These are phyloP conservation scores for Arabis hirsuta DNA, from an alignment of 345 rosid species.

Conservation along the genomic window DNA sequence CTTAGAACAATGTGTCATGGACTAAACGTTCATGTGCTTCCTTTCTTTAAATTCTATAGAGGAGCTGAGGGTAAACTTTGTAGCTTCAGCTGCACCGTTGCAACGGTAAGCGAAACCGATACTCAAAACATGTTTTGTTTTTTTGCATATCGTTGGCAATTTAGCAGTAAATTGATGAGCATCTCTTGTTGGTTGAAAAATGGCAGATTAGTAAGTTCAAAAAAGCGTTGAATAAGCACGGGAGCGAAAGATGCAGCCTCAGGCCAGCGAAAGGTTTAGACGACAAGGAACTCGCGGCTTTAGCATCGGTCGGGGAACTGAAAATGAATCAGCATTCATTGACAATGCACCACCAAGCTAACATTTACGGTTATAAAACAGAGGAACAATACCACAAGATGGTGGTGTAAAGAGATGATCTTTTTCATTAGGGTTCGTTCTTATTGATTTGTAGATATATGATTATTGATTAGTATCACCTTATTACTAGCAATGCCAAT, in stretches of 20 bases:
- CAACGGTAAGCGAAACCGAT: conserved; percentile 52
- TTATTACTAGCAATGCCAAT: background rate
- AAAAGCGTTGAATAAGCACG: conserved; percentile 63
- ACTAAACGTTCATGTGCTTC: conserved; percentile 72
- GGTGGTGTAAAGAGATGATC: background rate
- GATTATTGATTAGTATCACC: background rate
- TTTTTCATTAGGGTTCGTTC: background rate
- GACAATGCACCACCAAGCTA: background rate
- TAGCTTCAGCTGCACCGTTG: conserved; percentile 77
- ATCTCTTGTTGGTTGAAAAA: background rate
- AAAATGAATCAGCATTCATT: conserved; percentile 8
- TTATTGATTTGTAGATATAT: conserved; percentile 21
- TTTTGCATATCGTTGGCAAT: background rate
- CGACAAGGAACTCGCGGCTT: conserved; percentile 45
- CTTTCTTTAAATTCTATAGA: conserved; percentile 79
- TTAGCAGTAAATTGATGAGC: background rate
- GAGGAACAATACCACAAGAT: conserved; percentile 25
- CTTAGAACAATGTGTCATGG: conserved; percentile 63
- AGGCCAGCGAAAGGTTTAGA: conserved; percentile 64
- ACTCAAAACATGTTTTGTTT: background rate
- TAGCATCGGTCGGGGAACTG: conserved; percentile 48
- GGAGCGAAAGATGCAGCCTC: conserved; percentile 48
- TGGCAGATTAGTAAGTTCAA: conserved; percentile 72
- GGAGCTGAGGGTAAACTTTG: conserved; percentile 70
- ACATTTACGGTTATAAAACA: background rate